Percentiles rank a stretch among this genome's conserved stretches.
phyloP scores from a whole-genome alignment of 257 asterid species.

The Gentiana straminea region DNA sequence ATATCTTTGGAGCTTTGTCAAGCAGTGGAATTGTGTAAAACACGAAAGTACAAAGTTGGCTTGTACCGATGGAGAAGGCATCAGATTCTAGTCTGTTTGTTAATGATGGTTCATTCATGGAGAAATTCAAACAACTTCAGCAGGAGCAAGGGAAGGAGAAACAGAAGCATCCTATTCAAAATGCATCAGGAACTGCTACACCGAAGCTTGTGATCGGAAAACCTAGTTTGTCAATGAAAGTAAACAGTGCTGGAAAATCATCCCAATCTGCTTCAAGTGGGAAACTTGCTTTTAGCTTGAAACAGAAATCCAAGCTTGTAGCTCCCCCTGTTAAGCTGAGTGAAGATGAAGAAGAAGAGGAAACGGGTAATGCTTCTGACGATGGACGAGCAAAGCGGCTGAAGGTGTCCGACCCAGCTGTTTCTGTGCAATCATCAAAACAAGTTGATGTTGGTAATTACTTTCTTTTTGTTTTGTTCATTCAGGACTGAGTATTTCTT shows the following conservation, averaged over 20 bases:
- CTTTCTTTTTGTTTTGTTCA: slow-evolving; percentile 27
- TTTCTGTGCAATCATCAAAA: slow-evolving; percentile 33
- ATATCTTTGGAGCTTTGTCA: slow-evolving; percentile 60
- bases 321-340: slow-evolving; percentile 63
- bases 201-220: slow-evolving; percentile 61
- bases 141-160: slow-evolving; percentile 49
- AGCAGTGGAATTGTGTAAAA: slow-evolving; percentile 42
- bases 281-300: slow-evolving; percentile 91
- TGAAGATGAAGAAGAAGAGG: slow-evolving; percentile 58
- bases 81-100: slow-evolving; percentile 52
- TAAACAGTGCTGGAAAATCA: slow-evolving; percentile 29
- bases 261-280: slow-evolving; percentile 49
- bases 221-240: slow-evolving; percentile 32
- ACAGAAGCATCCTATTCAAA: slow-evolving; percentile 33
- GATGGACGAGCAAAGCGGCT: slow-evolving; percentile 61
- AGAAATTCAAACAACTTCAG: slow-evolving; percentile 89
- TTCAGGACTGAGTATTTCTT: slow-evolving; percentile 8
- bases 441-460: slow-evolving; percentile 80
- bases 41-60: slow-evolving; percentile 28
- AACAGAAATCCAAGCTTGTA: slow-evolving; percentile 68
- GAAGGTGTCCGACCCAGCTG: slow-evolving; percentile 40
- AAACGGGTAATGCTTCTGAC: slow-evolving; percentile 46
- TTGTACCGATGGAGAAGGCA: slow-evolving; percentile 61
- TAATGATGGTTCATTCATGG: slow-evolving; percentile 97
- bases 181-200: slow-evolving; percentile 33